Conservation (phyloP, 2,329 filamentous ascomycete species). For the Talaromyces albobiverticillius region DNA sequence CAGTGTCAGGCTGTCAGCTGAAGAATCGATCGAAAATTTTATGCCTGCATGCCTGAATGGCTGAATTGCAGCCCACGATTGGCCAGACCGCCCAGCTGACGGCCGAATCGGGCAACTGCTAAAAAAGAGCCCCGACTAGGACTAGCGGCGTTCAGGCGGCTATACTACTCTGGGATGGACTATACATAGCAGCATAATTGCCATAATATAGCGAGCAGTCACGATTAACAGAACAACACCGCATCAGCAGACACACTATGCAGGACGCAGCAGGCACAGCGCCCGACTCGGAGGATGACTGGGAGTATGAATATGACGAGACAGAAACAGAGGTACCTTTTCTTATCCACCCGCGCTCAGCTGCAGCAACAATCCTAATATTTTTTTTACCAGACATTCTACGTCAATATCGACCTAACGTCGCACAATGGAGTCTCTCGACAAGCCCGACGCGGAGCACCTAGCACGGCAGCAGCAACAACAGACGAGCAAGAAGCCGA, state of each 20-base stretch:
- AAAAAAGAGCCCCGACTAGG: too few relatives aligned
- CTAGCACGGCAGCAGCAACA: conserved; percentile 13
- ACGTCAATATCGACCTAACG: conserved; percentile 59
- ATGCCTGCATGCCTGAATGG: too few relatives aligned
- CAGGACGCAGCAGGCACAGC: conserved; percentile 19
- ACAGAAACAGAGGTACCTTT: conserved; percentile 49
- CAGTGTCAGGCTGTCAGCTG: too few relatives aligned
- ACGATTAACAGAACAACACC: too few relatives aligned
- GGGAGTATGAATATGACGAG: conserved; percentile 61
- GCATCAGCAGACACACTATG: conserved; percentile 1
- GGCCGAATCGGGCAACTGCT: too few relatives aligned
- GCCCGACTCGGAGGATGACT: conserved; percentile 35
- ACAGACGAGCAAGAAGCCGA: conserved; percentile 3
- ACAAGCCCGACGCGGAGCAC: conserved; percentile 28
- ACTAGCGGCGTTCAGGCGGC: too few relatives aligned
- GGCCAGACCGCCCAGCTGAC: too few relatives aligned
- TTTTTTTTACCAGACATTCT: conserved; percentile 47
- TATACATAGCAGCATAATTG: too few relatives aligned
- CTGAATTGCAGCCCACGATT: too few relatives aligned
- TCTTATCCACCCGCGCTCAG: neutral
- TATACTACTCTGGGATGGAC: too few relatives aligned
- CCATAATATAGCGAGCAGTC: too few relatives aligned
- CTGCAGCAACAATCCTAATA: neutral
- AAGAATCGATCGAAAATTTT: too few relatives aligned
- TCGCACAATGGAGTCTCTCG: conserved; percentile 40